A percentile compares a stretch with the other conserved stretches of the same genome.
phyloP scores from a whole-genome alignment of 768 basidiomycete genomes.

The Leucosporidium yakuticum region DNA sequence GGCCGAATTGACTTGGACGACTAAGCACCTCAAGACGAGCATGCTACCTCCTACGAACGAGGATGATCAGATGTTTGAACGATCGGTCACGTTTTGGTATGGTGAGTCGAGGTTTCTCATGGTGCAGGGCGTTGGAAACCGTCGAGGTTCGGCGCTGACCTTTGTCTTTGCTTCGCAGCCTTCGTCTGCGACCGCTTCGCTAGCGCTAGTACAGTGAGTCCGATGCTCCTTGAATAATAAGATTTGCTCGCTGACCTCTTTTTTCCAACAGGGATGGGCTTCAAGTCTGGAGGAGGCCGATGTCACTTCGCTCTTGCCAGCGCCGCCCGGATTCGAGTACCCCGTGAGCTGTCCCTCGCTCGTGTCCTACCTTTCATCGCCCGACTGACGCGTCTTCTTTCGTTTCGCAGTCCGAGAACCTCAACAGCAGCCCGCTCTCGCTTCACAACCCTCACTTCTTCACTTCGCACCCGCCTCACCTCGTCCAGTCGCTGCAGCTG shows the following conservation, averaged over 20 bases:
- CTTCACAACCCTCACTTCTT: not conserved
- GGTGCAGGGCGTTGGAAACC: too few species aligned
- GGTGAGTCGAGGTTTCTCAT: not conserved
- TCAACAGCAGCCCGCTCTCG: not conserved
- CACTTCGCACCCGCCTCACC: not conserved
- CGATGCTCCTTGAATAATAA: constrained; percentile 13
- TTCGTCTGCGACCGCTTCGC: not conserved
- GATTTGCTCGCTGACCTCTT: not conserved
- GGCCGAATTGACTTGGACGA: too few species aligned
- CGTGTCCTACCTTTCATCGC: not conserved
- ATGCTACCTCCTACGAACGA: not conserved
- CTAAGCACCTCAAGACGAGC: not conserved
- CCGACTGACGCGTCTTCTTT: not conserved
- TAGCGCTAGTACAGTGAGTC: constrained; percentile 15
- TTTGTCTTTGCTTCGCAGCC: too few species aligned
- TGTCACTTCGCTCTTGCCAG: not conserved
- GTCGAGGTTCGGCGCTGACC: too few species aligned
- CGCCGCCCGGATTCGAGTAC: not conserved
- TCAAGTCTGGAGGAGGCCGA: not conserved
- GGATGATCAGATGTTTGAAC: not conserved
- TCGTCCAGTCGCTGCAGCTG: not conserved
- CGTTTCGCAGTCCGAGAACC: not conserved
- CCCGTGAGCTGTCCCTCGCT: too few species aligned
- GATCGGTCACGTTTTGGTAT: not conserved
- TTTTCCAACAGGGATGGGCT: not conserved